Evolutionary conservation across 768 basidiomycete genomes (phyloP), one percentile per base, ranked within the genome.

Genomic region (Pisolithus microcarpus): DNA sequence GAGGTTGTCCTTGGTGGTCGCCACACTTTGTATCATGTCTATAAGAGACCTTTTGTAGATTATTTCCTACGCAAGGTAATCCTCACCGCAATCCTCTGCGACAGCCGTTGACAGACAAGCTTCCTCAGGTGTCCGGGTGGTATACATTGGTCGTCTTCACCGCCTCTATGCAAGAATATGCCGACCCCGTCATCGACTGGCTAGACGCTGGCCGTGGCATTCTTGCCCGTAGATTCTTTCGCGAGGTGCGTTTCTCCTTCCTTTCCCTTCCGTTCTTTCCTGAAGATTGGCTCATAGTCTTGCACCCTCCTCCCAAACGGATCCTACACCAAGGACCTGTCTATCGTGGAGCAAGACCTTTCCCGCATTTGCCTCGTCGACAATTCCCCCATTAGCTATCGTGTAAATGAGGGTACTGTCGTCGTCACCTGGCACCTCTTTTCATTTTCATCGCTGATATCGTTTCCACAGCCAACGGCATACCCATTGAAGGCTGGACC

Each of bases 161-260:
- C 30, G 96, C 96, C 7, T 97, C 95, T 8, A 91, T 99, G 90
- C 88, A 93, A 63, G 96, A 99, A 70, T 99, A 99, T 66, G 96
- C 96, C 54, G 96, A 99, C 73, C 96, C 96, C 0, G 94, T 99
- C 26, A 99, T 99, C 58, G 96, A 99, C 70, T 99, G 96, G 96
- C 73, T 99, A 49, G 96, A 99, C 64, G 91, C 86, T 49, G 91
- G 93, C 4, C 80, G 91, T 42, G 94, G 93, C 16, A 89, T 98
- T 52, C 80, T 99, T 34, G 81, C 77, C 2, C 86, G 88, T 55
- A 82, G 93, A 34, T 75, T 96, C 56, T 99, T 98, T 70, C 82
- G 96, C 55, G 92, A 96, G 74, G 89, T 88, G 49, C 52, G 88
- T 78, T 16, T 19, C 23, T 39, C 19, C 30, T 19, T 16, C 28